Conservation (phyloP, 1,139 yeast genomes). For the Saccharomyces hybrid region DNA sequence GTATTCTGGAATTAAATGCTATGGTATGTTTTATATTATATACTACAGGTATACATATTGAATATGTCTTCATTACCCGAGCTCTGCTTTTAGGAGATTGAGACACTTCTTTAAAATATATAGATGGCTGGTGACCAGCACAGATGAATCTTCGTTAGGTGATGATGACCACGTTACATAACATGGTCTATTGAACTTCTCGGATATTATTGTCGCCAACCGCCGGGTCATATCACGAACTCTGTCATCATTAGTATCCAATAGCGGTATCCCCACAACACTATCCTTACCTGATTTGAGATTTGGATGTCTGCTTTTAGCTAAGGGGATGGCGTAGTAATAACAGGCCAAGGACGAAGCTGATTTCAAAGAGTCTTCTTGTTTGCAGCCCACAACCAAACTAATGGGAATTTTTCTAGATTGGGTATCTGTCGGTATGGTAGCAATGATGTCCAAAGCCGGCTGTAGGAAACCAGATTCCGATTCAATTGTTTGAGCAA, state of each 20-base stretch:
- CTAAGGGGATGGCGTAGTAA: conserved; percentile 2
- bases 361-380: not conserved
- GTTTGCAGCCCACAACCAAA: conserved; percentile 9
- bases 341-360: not conserved
- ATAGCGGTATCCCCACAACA: conserved; percentile 21
- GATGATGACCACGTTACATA: conserved; percentile 24
- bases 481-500: not conserved
- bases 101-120: conserved; percentile 18
- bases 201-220: conserved; percentile 22
- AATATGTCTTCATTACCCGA: not conserved
- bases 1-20: not conserved
- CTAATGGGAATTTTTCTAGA: conserved; percentile 17
- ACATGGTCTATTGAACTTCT: conserved; percentile 23
- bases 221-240: conserved; percentile 26
- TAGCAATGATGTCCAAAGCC: conserved; percentile 15
- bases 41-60: not conserved
- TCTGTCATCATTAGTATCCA: conserved; percentile 23
- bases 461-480: not conserved
- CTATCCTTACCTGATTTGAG: conserved; percentile 6
- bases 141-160: conserved; percentile 2
- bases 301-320: not conserved
- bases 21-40: not conserved
- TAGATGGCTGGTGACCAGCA: conserved; percentile 17
- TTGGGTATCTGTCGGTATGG: conserved; percentile 11
- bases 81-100: conserved; percentile 7